Conservation (phyloP, 768 basidiomycete genomes). For the Cystobasidium onofrii region DNA sequence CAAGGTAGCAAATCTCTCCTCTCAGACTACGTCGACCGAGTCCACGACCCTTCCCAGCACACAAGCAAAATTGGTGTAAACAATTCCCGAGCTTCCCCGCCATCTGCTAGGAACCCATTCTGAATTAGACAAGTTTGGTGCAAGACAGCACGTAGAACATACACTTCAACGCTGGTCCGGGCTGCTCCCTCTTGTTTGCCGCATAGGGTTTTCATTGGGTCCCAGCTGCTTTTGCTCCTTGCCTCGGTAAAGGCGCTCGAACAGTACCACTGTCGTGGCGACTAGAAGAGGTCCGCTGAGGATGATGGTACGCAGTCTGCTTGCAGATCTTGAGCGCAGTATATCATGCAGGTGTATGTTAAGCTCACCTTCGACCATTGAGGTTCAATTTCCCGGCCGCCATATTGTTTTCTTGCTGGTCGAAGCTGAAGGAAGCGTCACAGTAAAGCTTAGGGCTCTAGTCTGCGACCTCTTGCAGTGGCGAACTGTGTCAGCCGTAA, state of each 20-base stretch:
- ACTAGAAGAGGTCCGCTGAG: conserved; percentile 21
- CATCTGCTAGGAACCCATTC: neutral
- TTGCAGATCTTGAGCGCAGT: neutral
- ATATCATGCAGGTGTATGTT: no score
- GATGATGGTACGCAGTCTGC: conserved; percentile 2
- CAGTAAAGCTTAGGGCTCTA: no score
- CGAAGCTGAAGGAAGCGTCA: neutral
- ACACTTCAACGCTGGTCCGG: neutral
- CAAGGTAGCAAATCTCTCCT: conserved; percentile 8
- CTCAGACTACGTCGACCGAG: neutral
- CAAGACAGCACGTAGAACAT: no score
- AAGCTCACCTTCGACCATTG: conserved; percentile 11
- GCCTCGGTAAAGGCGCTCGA: conserved; percentile 19
- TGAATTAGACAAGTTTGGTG: no score
- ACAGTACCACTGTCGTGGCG: conserved; percentile 12
- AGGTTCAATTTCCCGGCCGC: conserved; percentile 16
- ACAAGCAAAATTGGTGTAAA: neutral
- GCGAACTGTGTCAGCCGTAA: no score
- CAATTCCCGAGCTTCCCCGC: neutral
- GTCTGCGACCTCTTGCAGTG: no score
- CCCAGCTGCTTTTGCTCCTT: conserved; percentile 24
- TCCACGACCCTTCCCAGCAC: neutral
- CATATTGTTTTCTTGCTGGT: neutral
- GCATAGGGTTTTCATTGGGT: conserved; percentile 11
- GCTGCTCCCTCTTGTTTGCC: neutral